Percentiles rank a stretch among this genome's conserved stretches.
Evolutionary conservation across 345 rosid species (phyloP).

Genomic region (Arabidopsis suecica): DNA sequence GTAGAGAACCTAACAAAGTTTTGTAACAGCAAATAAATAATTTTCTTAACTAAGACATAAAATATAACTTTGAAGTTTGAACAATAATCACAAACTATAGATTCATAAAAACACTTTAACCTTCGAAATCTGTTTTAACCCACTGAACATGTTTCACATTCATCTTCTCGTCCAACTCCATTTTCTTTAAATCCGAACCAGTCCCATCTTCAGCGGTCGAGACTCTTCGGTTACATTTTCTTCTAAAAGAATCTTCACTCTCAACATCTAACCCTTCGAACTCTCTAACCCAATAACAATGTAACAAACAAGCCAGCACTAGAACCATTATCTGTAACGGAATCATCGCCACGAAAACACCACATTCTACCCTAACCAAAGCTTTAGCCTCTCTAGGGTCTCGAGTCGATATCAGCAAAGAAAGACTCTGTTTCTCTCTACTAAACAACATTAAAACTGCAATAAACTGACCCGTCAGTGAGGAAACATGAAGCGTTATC

Average conservation of each 20-base stretch:
- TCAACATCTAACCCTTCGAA: not conserved
- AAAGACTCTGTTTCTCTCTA: not conserved
- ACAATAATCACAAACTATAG: too few relatives aligned
- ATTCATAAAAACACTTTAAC: not conserved
- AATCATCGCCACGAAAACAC: not conserved
- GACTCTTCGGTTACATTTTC: not conserved
- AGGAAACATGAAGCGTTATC: not conserved
- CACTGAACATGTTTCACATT: not conserved
- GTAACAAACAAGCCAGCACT: not conserved
- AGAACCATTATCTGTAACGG: not conserved
- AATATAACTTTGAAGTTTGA: too few relatives aligned
- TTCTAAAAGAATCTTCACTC: not conserved
- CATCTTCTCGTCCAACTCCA: not conserved
- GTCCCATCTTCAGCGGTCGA: not conserved
- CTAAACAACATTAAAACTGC: not conserved
- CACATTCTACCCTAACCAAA: constrained; percentile 2
- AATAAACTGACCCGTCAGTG: not conserved
- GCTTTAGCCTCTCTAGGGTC: constrained; percentile 11
- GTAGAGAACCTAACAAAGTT: not conserved
- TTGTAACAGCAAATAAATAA: not conserved
- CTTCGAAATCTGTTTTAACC: not conserved
- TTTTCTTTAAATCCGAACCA: not conserved
- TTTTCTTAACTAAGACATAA: too few relatives aligned
- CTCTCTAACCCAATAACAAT: not conserved
- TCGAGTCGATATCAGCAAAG: not conserved